Evolutionary conservation across 176 grass and related monocot species (phyloP), one percentile per base, ranked within the genome.

Genomic region (Lolium rigidum): DNA sequence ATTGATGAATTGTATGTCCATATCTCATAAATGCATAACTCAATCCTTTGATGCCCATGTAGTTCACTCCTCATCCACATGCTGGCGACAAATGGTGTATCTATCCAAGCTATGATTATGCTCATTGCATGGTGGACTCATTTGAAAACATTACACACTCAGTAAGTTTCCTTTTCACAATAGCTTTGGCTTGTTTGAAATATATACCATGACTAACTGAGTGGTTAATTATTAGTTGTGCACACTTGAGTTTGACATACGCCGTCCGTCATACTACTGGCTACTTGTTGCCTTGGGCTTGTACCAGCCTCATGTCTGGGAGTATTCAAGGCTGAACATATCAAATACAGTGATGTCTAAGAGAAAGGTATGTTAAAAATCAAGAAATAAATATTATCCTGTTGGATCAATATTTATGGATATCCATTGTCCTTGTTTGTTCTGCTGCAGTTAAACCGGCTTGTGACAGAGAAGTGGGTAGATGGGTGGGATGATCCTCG

Each of bases 111-210:
- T 96, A 99, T 18, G 97, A 99, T 65, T 99, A 93, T 16, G 88
- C 97, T 87, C 97, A 99, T 87, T 99, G 94, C 80, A 94, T 99
- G 83, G 94, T 99, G 81, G 97, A 99, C 92, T 99, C 97, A 84
- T 71, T 99, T 67, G 97, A 99, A 82, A 96, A 99, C 61, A 92
- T 99, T 49, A 99, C 94, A 55, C 97, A 99, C 86, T 99, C 97
- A 77, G 97, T 99, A 92, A 90, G 93, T 76, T 84, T 77, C 65
- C 28, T 67, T 60, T 39, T n/a, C 17, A 17, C 43, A 85, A 69
- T 84, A 44, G 9, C 35, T 84, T 43, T 75, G 13, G 50, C 7
- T 70, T 70, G 18, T 51, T 58, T 88, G 56, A 81, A 43, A 41
- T 64, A 62, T 81, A 69, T 81, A 76, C 44, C 61, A 63, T 55